Evolutionary conservation across 1,284 basidiomycete species (phyloP), one percentile per base, ranked within the genome.

Genomic region (Trichosporon coremiiforme): DNA sequence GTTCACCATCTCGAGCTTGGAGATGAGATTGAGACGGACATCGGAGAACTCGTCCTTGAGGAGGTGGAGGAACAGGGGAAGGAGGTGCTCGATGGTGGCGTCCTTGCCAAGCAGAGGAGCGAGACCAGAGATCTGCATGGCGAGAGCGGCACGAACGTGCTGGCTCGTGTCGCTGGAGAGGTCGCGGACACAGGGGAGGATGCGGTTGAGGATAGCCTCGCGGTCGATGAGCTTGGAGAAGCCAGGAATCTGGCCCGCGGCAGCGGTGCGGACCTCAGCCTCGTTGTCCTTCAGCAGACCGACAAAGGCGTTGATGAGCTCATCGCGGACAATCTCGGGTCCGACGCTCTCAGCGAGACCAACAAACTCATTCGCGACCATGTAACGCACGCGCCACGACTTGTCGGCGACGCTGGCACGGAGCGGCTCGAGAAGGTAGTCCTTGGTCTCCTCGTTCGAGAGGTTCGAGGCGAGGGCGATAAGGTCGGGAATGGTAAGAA

Each of bases 41-140:
- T 99, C 97, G 13, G 95, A 94, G 86, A 98, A 99, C 79, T 99
- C 97, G 80, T 99, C 97, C 85, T 99, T 99, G 73, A 99, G 87
- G 64, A 99, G 87, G 79, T 95, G 94, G 64, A 99, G 87, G 89
- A 99, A 99, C 38, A 99, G 86, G 3, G 96, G 97, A 29, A 99
- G 87, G n/a, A 99, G 88, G 79, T 98, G 91, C 84, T 99, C 96
- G 77, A 95, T 93, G 8, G 97, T 99, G 1, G 94, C 89, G 70
- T 96, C 94, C 79, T 93, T 94, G 77, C 93, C 95, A 33, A 99
- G 89, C 64, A 99, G 86, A 53, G 97, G 97, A 6, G 97, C 95
- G 64, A 99, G 88, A n/a, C 97, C 97, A 74, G 91, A 95, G 79
- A 99, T 98, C 83, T 99, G 95, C 78, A 90, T 97, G 33, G 94